phyloP scores from a whole-genome alignment of 805 yeast species.

The Candida yuanshanica region DNA sequence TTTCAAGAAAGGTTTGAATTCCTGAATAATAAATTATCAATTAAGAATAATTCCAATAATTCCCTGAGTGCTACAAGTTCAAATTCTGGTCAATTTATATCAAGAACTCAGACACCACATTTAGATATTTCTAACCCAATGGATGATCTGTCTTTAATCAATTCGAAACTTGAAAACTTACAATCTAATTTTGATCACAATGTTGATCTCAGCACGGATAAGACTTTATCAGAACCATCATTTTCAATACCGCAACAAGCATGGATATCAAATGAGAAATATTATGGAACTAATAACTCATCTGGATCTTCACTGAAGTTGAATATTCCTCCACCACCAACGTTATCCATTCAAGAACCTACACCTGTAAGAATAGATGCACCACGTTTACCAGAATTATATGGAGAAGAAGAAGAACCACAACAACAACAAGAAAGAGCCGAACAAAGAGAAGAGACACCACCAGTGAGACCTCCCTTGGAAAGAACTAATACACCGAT shows the following conservation, averaged over 20 bases:
- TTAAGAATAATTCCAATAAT: neutral
- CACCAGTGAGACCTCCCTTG: no score
- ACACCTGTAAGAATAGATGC: constrained; percentile 12
- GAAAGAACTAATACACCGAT: constrained; percentile 17
- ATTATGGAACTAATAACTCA: neutral
- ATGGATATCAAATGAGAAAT: neutral
- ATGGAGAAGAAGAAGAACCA: no score
- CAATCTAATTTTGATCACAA: constrained; percentile 5
- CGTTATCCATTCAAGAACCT: constrained; percentile 9
- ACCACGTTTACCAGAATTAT: constrained; percentile 2
- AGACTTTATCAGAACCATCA: neutral
- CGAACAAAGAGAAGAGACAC: no score
- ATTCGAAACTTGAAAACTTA: constrained; percentile 18
- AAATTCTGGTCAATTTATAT: constrained; percentile 6
- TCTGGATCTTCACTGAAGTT: neutral
- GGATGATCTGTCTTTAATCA: constrained; percentile 13
- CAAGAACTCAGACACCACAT: constrained; percentile 25
- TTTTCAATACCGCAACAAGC: neutral
- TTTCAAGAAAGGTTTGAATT: constrained; percentile 16
- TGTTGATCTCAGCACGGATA: neutral
- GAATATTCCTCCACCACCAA: constrained; percentile 2
- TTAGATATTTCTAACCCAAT: constrained; percentile 18
- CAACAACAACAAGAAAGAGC: no score
- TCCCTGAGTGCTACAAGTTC: constrained; percentile 8
- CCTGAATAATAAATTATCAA: neutral